These are phyloP conservation scores for Boletus vermiculosoides DNA, from an alignment of 768 basidiomycete genomes.

Conservation along the genomic window DNA sequence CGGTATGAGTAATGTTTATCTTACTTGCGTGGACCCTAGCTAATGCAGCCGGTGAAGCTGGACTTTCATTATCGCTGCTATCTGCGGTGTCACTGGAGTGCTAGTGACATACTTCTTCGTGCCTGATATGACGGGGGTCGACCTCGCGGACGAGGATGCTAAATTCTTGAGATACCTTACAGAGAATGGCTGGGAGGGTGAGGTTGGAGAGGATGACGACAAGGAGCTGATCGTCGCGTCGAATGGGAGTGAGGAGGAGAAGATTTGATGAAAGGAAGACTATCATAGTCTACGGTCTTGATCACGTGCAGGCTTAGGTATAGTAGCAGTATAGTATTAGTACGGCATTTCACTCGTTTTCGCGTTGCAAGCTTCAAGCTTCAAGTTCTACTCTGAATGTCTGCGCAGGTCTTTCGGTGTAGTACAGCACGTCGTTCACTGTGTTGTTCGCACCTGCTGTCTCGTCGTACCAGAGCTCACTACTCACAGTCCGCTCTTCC, in stretches of 20 bases:
- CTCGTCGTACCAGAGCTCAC: constrained; percentile 18
- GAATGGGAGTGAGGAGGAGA: constrained; percentile 17
- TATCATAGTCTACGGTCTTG: too few species aligned
- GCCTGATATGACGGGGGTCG: constrained; percentile 64
- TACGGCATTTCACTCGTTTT: not conserved
- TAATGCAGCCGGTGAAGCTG: constrained; percentile 38
- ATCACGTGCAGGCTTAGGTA: constrained; percentile 17
- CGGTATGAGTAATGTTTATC: constrained; percentile 35
- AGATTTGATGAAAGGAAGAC: not conserved
- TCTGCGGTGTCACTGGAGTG: constrained; percentile 62
- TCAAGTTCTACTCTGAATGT: constrained; percentile 16
- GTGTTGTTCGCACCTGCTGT: constrained; percentile 15
- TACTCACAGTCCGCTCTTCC: constrained; percentile 28
- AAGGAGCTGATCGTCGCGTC: constrained; percentile 24
- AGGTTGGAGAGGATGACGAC: constrained; percentile 56
- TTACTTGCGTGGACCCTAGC: not conserved
- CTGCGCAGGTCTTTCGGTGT: constrained; percentile 16
- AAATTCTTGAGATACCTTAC: constrained; percentile 59
- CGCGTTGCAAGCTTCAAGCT: not conserved
- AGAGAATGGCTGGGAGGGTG: constrained; percentile 65
- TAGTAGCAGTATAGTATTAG: not conserved
- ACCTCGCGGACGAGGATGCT: constrained; percentile 64
- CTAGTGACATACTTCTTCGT: constrained; percentile 67
- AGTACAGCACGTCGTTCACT: constrained; percentile 15
- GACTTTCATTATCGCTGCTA: constrained; percentile 70